Evolutionary conservation across 163 green algal species (phyloP).

Genomic region (Chlorella variabilis): DNA sequence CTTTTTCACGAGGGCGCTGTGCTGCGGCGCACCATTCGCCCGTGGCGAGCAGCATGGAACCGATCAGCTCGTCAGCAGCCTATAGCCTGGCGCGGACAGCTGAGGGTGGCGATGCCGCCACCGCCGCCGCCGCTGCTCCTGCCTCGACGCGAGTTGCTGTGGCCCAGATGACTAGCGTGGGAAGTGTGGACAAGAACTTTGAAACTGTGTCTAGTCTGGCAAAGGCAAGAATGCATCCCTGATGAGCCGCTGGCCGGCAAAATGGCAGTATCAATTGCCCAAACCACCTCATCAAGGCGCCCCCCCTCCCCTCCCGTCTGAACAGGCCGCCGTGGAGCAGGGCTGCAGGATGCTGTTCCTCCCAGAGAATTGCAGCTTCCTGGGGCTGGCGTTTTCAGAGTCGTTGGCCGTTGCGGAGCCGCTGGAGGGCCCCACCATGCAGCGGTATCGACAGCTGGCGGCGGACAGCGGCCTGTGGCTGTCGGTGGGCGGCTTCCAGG

Average conservation of each 20-base stretch:
- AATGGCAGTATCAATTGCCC: too few relatives aligned
- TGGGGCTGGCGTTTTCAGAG: conserved; percentile 65
- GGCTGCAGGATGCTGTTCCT: conserved; percentile 90
- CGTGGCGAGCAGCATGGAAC: not conserved
- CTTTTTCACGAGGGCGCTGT: not conserved
- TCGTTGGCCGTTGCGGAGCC: conserved; percentile 75
- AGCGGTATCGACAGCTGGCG: conserved; percentile 80
- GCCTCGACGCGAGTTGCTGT: conserved; percentile 69
- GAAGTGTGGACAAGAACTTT: conserved; percentile 77
- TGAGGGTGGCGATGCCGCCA: not conserved
- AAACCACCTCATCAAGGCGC: too few relatives aligned
- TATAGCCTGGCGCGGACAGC: not conserved
- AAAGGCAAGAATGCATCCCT: conserved; percentile 42
- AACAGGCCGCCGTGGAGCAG: conserved; percentile 65
- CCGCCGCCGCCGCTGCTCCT: too few relatives aligned
- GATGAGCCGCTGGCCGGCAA: too few relatives aligned
- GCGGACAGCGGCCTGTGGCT: conserved; percentile 83
- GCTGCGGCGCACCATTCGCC: not conserved
- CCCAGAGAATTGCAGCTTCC: conserved; percentile 93
- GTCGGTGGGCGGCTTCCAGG: conserved; percentile 91
- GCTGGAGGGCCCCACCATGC: conserved; percentile 83
- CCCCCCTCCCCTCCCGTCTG: too few relatives aligned
- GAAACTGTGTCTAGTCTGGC: conserved; percentile 67
- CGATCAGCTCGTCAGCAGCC: not conserved
- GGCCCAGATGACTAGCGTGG: conserved; percentile 88